Evolutionary conservation across 1,284 basidiomycete genomes (phyloP).

Genomic region (Sphaerobolus stellatus): DNA sequence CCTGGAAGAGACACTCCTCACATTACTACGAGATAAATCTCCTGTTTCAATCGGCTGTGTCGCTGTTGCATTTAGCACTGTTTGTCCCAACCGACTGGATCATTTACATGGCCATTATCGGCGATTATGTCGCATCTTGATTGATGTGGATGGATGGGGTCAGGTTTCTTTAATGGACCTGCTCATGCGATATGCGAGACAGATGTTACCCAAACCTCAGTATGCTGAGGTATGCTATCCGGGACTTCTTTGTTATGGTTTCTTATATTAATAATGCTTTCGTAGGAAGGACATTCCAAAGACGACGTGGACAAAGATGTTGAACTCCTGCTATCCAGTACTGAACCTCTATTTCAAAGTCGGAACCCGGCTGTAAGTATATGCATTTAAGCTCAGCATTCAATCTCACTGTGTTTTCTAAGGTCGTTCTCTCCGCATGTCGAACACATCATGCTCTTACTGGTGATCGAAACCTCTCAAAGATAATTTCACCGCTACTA

Average conservation of each 20-base stretch:
- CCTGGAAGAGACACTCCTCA: slow-evolving; percentile 72
- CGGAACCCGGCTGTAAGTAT: slow-evolving; percentile 77
- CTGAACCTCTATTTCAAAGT: slow-evolving; percentile 78
- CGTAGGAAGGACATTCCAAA: slow-evolving; percentile 22
- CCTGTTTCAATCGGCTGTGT: slow-evolving; percentile 88
- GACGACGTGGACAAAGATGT: slow-evolving; percentile 73
- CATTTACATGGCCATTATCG: slow-evolving; percentile 89
- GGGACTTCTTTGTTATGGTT: not conserved
- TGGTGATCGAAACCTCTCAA: slow-evolving; percentile 54
- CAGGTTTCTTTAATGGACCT: slow-evolving; percentile 82
- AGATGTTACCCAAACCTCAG: slow-evolving; percentile 77
- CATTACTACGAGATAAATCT: slow-evolving; percentile 79
- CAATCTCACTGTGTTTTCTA: not conserved
- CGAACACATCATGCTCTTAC: slow-evolving; percentile 68
- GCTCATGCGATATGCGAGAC: slow-evolving; percentile 79
- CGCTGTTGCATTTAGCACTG: slow-evolving; percentile 78
- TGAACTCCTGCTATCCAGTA: slow-evolving; percentile 69
- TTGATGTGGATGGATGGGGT: slow-evolving; percentile 96
- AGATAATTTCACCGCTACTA: slow-evolving; percentile 66
- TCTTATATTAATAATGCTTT: not conserved
- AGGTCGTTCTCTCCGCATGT: slow-evolving; percentile 8
- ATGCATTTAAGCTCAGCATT: not conserved
- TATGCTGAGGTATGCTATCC: slow-evolving; percentile 7
- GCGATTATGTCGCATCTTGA: slow-evolving; percentile 77
- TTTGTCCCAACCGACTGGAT: slow-evolving; percentile 83